phyloP scores from a whole-genome alignment of 2,329 filamentous ascomycete genomes.

The Beauveria bassiana region DNA sequence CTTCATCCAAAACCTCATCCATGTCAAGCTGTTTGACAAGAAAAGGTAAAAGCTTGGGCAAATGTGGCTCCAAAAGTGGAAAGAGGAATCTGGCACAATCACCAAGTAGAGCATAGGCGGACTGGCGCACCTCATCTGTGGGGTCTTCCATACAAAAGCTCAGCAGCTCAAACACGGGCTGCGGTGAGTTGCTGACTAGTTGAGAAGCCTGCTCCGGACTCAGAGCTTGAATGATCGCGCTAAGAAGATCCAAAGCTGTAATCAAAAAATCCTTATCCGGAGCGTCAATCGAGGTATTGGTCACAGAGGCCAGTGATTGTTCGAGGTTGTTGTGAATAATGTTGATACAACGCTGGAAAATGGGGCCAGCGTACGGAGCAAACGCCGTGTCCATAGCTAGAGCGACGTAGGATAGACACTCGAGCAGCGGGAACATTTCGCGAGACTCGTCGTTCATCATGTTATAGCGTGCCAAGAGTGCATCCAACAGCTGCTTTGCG shows the following conservation, averaged over 20 bases:
- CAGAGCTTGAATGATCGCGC: slow-evolving; percentile 86
- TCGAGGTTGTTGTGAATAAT: slow-evolving; percentile 91
- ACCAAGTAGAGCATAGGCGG: slow-evolving; percentile 87
- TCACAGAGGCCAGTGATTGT: slow-evolving; percentile 62
- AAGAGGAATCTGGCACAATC: slow-evolving; percentile 94
- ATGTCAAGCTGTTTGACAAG: slow-evolving; percentile 85
- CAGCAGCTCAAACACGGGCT: slow-evolving; percentile 83
- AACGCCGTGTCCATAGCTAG: slow-evolving; percentile 78
- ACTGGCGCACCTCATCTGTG: slow-evolving; percentile 89
- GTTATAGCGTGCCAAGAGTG: slow-evolving; percentile 81
- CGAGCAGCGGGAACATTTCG: slow-evolving; percentile 90
- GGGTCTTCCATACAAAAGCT: slow-evolving; percentile 87
- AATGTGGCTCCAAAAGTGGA: slow-evolving; percentile 64
- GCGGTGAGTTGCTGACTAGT: slow-evolving; percentile 67
- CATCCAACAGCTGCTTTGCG: slow-evolving; percentile 85
- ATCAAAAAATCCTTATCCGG: slow-evolving; percentile 97
- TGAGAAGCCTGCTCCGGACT: slow-evolving; percentile 64
- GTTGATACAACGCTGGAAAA: slow-evolving; percentile 81
- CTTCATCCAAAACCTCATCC: slow-evolving; percentile 66
- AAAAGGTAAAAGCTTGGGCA: slow-evolving; percentile 68
- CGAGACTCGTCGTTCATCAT: slow-evolving; percentile 80
- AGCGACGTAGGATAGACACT: slow-evolving; percentile 91
- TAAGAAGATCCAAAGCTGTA: slow-evolving; percentile 87
- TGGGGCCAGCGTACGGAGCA: slow-evolving; percentile 73
- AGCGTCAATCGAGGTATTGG: slow-evolving; percentile 61